A percentile compares a stretch with the other conserved stretches of the same genome.
Evolutionary conservation across 495 filamentous ascomycete species (phyloP).

Genomic region (Daldinia decipiens): DNA sequence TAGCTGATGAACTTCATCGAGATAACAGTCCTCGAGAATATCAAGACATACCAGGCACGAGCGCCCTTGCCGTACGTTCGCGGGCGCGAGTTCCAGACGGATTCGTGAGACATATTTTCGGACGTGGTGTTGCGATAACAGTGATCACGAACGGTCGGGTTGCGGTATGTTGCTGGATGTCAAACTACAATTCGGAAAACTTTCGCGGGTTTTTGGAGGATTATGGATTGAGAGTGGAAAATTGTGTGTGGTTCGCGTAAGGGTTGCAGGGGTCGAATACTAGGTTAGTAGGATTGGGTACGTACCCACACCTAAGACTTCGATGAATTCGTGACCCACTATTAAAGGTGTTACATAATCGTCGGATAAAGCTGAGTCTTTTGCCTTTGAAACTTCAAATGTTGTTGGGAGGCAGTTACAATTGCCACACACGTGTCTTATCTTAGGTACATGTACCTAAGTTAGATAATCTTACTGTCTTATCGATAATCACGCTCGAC

Average conservation of each 20-base stretch:
- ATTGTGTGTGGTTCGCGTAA: constrained; percentile 42
- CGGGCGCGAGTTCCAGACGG: constrained; percentile 98
- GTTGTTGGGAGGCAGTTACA: background rate
- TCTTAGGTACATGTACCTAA: background rate
- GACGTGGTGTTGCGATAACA: constrained; percentile 32
- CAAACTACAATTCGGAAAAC: constrained; percentile 21
- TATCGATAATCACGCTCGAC: constrained; percentile 34
- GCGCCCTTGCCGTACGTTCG: constrained; percentile 96
- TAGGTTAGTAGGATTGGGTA: background rate
- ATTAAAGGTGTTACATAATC: too few relatives aligned
- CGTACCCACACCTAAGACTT: background rate
- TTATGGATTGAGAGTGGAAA: constrained; percentile 37
- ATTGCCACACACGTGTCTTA: constrained; percentile 3
- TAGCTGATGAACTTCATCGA: constrained; percentile 32
- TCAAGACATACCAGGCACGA: constrained; percentile 77
- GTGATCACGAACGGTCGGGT: constrained; percentile 33
- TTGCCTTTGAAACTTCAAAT: background rate
- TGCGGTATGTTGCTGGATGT: constrained; percentile 32
- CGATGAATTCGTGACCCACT: background rate
- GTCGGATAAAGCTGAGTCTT: too few relatives aligned
- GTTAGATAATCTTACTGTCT: too few relatives aligned
- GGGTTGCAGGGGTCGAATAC: constrained; percentile 34
- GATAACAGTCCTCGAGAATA: background rate
- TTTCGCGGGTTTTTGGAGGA: constrained; percentile 37
- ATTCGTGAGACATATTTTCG: constrained; percentile 95